phyloP scores from a whole-genome alignment of 495 filamentous ascomycete species.

The Hypoxylon lenormandii region DNA sequence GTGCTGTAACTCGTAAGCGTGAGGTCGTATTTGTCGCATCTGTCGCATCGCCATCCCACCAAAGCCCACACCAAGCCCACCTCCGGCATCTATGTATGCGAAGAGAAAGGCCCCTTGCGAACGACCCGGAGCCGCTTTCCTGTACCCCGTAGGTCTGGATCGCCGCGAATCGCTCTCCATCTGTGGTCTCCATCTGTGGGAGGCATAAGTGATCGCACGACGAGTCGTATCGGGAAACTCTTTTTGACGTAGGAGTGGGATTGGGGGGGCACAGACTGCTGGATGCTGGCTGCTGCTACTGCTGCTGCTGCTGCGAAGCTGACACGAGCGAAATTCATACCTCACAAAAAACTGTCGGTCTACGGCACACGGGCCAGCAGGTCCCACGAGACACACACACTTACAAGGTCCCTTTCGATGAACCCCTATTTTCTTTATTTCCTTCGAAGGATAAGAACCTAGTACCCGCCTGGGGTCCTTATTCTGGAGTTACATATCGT shows the following conservation, averaged over 20 bases:
- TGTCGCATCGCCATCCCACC: constrained; percentile 22
- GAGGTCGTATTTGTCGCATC: constrained; percentile 19
- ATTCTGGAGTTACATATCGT: constrained; percentile 34
- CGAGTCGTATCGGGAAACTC: constrained; percentile 38
- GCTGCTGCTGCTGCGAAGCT: constrained; percentile 32
- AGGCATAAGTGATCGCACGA: constrained; percentile 23
- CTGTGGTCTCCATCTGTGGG: too few species aligned
- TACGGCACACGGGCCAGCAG: constrained; percentile 38
- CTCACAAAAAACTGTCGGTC: constrained; percentile 22
- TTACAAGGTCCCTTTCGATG: constrained; percentile 20
- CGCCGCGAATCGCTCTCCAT: constrained; percentile 15
- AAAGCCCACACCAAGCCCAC: constrained; percentile 5
- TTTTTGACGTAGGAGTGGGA: constrained; percentile 33
- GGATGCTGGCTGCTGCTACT: too few species aligned
- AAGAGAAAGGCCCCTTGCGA: constrained; percentile 6
- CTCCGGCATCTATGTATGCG: constrained; percentile 30
- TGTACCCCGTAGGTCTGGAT: constrained; percentile 39
- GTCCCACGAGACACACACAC: neutral
- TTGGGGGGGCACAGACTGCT: too few species aligned
- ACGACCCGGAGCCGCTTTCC: constrained; percentile 42
- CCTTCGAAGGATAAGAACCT: constrained; percentile 17
- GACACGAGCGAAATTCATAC: constrained; percentile 33
- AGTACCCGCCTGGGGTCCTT: constrained; percentile 20
- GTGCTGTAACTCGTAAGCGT: constrained; percentile 4
- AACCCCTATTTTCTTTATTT: constrained; percentile 36